Conservation (phyloP, 129 eudicot species). For the Pittosporum tobira region DNA sequence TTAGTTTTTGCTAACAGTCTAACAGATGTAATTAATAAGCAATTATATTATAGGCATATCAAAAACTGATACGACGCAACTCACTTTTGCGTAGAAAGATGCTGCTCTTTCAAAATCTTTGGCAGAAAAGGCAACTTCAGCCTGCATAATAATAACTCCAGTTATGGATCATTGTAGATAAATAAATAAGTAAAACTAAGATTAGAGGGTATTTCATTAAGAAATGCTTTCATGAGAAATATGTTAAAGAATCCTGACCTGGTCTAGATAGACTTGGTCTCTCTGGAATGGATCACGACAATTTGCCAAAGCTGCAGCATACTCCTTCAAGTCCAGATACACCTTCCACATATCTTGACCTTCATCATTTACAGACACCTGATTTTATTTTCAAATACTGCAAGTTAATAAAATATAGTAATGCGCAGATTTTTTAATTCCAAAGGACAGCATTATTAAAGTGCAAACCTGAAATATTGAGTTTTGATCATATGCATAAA, state of each 20-base stretch:
- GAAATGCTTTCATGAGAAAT: not conserved
- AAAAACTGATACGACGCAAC: conserved; percentile 3
- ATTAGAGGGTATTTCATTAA: not conserved
- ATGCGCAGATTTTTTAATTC: not conserved
- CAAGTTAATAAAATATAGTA: not conserved
- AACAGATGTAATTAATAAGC: not conserved
- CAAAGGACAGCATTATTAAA: not conserved
- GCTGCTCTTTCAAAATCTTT: conserved; percentile 85
- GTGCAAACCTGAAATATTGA: conserved; percentile 77
- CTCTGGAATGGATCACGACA: conserved; percentile 90
- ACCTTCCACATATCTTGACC: conserved; percentile 99
- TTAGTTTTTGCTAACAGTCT: no score
- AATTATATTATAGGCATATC: not conserved
- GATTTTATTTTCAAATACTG: conserved; percentile 19
- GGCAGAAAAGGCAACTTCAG: conserved; percentile 79
- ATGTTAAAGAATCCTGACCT: conserved; percentile 37
- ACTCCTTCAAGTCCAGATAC: conserved; percentile 69
- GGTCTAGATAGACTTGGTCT: conserved; percentile 93
- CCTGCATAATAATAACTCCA: conserved; percentile 43
- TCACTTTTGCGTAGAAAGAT: conserved; percentile 87
- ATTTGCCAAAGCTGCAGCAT: conserved; percentile 85
- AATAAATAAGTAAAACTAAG: no score
- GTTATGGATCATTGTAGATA: conserved; percentile 4
- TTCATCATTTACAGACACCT: conserved; percentile 95
- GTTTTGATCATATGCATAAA: conserved; percentile 90